Evolutionary conservation across 148 eudicot species (phyloP), one percentile per base, ranked within the genome.

Genomic region (Oxyria digyna): DNA sequence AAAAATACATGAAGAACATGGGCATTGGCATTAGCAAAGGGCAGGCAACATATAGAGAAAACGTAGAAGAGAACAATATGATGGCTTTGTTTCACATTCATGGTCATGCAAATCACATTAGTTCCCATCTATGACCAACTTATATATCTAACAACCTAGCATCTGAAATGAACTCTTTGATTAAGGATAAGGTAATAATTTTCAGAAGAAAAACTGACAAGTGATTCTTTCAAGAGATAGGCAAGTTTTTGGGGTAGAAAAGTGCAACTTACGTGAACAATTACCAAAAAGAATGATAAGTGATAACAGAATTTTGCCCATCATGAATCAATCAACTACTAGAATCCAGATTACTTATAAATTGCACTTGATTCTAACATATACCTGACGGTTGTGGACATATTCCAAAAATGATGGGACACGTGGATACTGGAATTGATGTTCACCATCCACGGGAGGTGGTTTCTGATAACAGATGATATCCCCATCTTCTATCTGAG

Each of bases 401-500:
- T 94, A 94, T 55, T 94, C 96, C 72, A 94, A 72, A 80, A 81
- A 94, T 14, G 97, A 84, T n/a, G 96, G 87, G 52, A 90, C 86
- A 62, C 81, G 85, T 72, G 97, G 87, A 77, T 67, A 87, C 42
- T 87, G 87, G 50, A 66, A 72, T 77, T 80, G 77, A 52, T 81
- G 87, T 40, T 52, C 86, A 75, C 46, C 63, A 26, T 85, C 87
- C 82, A 73, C 64, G 12, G 77, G 73, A 67, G 75, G 74, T 54
- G 75, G 57, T 76, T 88, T 94, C 80, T 94, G 99, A 71, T 77
- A 94, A 79, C 99, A 90, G 65, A 94, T 81, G n/a, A 94, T 94
- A 74, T 94, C 99, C 41, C 99, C 99, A 84, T 90, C 99, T 85
- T 91, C 99, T 48, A 94, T 67, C 99, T 94, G 81, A 55, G 68